Base-by-base conservation (phyloP, 192 early-diverging fungal species). In the Backusella parvicylindrica region DNA sequence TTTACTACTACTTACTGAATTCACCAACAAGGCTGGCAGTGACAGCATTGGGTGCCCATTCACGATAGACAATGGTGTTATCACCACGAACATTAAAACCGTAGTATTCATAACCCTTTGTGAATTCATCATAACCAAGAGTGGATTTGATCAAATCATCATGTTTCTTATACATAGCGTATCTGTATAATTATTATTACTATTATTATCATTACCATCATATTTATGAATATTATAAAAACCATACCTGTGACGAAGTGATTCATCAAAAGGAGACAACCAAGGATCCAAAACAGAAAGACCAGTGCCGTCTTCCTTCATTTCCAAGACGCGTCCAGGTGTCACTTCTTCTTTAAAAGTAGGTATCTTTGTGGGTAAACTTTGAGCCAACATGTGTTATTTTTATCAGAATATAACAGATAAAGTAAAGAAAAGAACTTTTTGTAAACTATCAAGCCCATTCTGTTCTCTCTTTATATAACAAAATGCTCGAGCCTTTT, bases 31-130 rank as follows among this genome's bases (percentile, higher is more conserved):
- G 86, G 70, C 83, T 91, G 23, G 96, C 96, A 31, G 81, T 79
- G 16, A 71, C 78, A 8, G 92, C 96, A 53, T 90, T 91, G 7
- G 97, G 97, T 38, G 96, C 96, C 96, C 96, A 99, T 83, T 99
- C 97, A n/a, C 94, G 85, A 84, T 97, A 99, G 5, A 85, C 74
- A 64, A 97, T 91, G 26, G 84, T 87, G 4, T 77, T 65, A 60
- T 91, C 87, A 16, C 76, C 38, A n/a, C 82, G 82, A 23, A 93
- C 85, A 72, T 92, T 89, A 76, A 99, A 92, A 1, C 97, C 97
- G 78, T 92, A 92, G 30, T 77, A 70, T 72, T 96, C 91, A 75
- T 94, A 96, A 28, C 91, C 92, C 21, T 90, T 88, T 21, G 94
- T 88, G 80, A 95, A 99, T 53, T 85, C 84, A 73, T 96, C 96